Percentiles rank a stretch among this genome's conserved stretches.
Evolutionary conservation across 1,139 yeast species (phyloP).

Genomic region (Pichia sp.): DNA sequence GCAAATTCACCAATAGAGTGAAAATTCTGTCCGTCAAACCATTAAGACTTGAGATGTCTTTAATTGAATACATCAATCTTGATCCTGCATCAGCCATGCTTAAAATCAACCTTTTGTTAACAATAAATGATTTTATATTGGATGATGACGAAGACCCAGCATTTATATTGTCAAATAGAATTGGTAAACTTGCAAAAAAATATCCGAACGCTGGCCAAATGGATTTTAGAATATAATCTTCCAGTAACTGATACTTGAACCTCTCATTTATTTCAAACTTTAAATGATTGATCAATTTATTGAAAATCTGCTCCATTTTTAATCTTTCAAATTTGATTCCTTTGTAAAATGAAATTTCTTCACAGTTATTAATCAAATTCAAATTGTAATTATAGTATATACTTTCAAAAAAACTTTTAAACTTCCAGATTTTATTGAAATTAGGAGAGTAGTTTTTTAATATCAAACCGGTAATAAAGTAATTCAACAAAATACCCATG

Average conservation of each 20-base stretch:
- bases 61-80: slow-evolving; percentile 90
- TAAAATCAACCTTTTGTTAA: slow-evolving; percentile 82
- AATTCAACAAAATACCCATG: slow-evolving; percentile 72
- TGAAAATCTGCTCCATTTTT: slow-evolving; percentile 55
- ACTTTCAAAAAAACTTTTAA: slow-evolving; percentile 76
- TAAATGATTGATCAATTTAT: slow-evolving; percentile 40
- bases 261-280: slow-evolving; percentile 43
- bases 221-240: slow-evolving; percentile 81
- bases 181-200: slow-evolving; percentile 83
- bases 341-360: slow-evolving; percentile 90
- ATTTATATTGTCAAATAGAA: slow-evolving; percentile 33
- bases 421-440: slow-evolving; percentile 71
- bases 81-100: slow-evolving; percentile 95
- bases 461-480: slow-evolving; percentile 69
- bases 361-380: slow-evolving; percentile 80
- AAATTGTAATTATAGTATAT: slow-evolving; percentile 82
- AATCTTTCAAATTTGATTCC: slow-evolving; percentile 78
- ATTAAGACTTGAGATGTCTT: slow-evolving; percentile 84
- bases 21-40: slow-evolving; percentile 89
- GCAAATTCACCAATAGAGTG: slow-evolving; percentile 64
- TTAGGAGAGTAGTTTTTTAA: slow-evolving; percentile 74
- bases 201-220: slow-evolving; percentile 96
- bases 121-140: slow-evolving; percentile 82
- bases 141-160: slow-evolving; percentile 25
- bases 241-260: slow-evolving; percentile 60